Evolutionary conservation across 768 basidiomycete genomes (phyloP), one percentile per base, ranked within the genome.

Genomic region (Agrocybe chaxingu): DNA sequence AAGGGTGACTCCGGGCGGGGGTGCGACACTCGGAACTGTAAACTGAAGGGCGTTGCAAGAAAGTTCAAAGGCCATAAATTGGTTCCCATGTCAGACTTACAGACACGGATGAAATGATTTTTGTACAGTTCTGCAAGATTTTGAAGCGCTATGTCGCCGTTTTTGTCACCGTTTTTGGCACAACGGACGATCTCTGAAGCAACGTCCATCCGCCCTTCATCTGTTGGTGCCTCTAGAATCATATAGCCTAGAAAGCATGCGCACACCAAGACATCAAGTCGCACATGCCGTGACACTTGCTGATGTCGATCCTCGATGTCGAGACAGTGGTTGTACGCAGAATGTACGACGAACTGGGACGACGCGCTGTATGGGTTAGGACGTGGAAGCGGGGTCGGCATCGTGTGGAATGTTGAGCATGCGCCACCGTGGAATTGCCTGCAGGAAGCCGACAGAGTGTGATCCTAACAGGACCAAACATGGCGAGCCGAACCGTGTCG

Each of bases 401-500:
- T 24, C 24, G 24, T 24, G 24, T 3, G 3, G 24, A 24, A 24
- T 0, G 24, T 24, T 24, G 16, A 16, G 16, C 1, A 16, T 16
- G 16, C 16, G 1, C 16, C 16, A 1, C 16, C 16, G 1, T 16
- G 24, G 2, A 5, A 5, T 24, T 24, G 24, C 24, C 24, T 3
- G 24, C 24, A 5, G 1, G 5, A 24, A 24, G 24, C 24, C 24
- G 24, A 24, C 24, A 3, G 24, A 24, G 1, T 16, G 5, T 24
- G 24, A 24, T 24, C 24, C 24, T 47, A 62, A 62, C 56, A 62
- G 8, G 19, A n/a, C 11, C 54, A 59, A 59, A 59, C 45, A 59
- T 32, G 16, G 19, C 41, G 45, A 52, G 54, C 57, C 57, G 53
- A 53, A 45, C 38, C 32, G 41, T 34, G 47, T 54, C 34, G 32